Evolutionary conservation across 1,284 basidiomycete species (phyloP).

Genomic region (Vanrija pseudolonga): DNA sequence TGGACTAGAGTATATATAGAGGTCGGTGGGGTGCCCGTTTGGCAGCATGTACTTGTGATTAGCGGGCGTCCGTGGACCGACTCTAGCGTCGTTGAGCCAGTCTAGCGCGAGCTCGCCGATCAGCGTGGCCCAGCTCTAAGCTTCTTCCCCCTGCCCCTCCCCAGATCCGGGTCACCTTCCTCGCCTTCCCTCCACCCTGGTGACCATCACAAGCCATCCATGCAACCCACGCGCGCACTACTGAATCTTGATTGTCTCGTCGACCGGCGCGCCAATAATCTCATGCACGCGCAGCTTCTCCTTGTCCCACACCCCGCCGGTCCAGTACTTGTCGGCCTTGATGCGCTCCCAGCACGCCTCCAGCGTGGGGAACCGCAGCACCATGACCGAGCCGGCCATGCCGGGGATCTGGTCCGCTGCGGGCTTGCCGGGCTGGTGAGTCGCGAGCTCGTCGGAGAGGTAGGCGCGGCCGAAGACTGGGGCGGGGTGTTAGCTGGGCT

Average conservation of each 20-base stretch:
- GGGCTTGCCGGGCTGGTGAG: constrained; percentile 7
- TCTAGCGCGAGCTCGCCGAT: too few species aligned
- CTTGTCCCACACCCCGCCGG: constrained; percentile 45
- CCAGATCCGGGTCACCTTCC: too few species aligned
- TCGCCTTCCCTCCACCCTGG: too few species aligned
- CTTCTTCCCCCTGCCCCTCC: too few species aligned
- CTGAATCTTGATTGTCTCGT: constrained; percentile 21
- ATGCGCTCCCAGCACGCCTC: constrained; percentile 40
- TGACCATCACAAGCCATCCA: too few species aligned
- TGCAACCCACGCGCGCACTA: constrained; percentile 3
- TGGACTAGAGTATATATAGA: not conserved
- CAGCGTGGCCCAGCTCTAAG: too few species aligned
- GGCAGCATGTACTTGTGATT: too few species aligned
- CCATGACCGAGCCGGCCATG: constrained; percentile 44
- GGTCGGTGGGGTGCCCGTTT: too few species aligned
- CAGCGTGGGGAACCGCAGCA: constrained; percentile 32
- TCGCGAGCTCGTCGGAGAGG: constrained; percentile 13
- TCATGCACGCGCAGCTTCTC: constrained; percentile 33
- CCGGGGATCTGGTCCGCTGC: constrained; percentile 15
- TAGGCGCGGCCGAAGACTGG: constrained; percentile 26
- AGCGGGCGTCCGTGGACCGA: too few species aligned
- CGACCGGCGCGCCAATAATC: constrained; percentile 25
- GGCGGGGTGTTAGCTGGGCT: not conserved
- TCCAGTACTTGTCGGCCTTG: constrained; percentile 45
- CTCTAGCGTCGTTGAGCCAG: too few species aligned